Conservation (phyloP, 345 rosid genomes). For the Pelargonium nanum region DNA sequence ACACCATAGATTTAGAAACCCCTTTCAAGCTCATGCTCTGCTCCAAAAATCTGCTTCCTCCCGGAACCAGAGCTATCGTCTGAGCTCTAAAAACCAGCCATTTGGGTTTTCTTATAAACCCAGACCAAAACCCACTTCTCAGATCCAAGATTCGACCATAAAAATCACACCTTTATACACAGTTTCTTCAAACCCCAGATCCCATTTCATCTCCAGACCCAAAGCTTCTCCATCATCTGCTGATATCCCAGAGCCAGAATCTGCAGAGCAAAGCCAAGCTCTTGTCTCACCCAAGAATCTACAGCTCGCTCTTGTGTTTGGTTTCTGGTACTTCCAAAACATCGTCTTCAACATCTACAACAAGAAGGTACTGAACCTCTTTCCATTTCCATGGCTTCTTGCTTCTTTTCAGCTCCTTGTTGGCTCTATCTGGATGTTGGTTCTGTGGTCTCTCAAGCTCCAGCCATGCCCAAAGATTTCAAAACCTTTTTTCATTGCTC, state of each 20-base stretch:
- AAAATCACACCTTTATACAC: constrained; percentile 15
- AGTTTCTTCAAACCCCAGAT: constrained; percentile 19
- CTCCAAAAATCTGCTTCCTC: neutral
- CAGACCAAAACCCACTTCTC: constrained; percentile 18
- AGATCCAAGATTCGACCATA: constrained; percentile 30
- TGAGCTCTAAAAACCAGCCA: constrained; percentile 18
- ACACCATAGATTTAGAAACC: constrained; percentile 2
- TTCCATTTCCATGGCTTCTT: constrained; percentile 94
- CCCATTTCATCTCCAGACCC: constrained; percentile 15
- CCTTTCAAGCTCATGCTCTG: constrained; percentile 8
- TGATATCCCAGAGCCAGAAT: constrained; percentile 35
- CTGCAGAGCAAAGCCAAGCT: neutral
- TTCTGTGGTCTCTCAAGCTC: constrained; percentile 67
- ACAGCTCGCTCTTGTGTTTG: constrained; percentile 65
- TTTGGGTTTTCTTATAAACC: constrained; percentile 27
- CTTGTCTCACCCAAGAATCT: constrained; percentile 31
- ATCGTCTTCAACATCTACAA: constrained; percentile 90
- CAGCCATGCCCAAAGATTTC: constrained; percentile 80
- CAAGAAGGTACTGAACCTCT: constrained; percentile 75
- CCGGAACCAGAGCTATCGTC: too few species aligned
- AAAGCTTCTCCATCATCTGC: constrained; percentile 35
- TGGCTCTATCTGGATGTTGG: constrained; percentile 87
- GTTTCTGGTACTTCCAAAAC: constrained; percentile 89
- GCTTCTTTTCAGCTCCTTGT: constrained; percentile 89
- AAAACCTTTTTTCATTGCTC: constrained; percentile 67